A percentile compares a stretch with the other conserved stretches of the same genome.
Evolutionary conservation across 2,329 filamentous ascomycete species (phyloP).

Genomic region (Cercospora brassicicola): DNA sequence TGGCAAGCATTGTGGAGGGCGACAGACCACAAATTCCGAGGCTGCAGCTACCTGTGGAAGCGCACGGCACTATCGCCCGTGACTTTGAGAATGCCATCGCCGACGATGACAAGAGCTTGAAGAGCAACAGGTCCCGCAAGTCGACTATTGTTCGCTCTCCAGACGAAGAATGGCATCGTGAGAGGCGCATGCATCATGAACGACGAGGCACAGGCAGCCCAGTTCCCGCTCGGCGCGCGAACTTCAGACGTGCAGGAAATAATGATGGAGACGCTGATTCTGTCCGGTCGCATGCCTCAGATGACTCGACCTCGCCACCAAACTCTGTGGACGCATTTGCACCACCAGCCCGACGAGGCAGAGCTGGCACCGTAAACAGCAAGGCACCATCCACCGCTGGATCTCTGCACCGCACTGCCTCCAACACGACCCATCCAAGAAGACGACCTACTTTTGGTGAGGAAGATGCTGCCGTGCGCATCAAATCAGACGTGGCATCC

Average conservation of each 20-base stretch:
- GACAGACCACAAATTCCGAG: slow-evolving; percentile 49
- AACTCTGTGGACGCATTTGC: slow-evolving; percentile 98
- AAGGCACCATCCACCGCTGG: slow-evolving; percentile 56
- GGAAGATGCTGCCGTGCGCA: slow-evolving; percentile 56
- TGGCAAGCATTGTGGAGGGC: slow-evolving; percentile 62
- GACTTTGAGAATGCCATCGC: slow-evolving; percentile 90
- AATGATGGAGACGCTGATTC: slow-evolving; percentile 28
- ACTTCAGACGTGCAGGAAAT: slow-evolving; percentile 44
- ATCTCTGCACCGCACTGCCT: slow-evolving; percentile 68
- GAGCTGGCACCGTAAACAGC: slow-evolving; percentile 67
- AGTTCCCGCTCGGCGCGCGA: slow-evolving; percentile 44
- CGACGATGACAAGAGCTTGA: slow-evolving; percentile 65
- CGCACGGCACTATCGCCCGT: slow-evolving; percentile 54
- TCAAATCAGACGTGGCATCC: slow-evolving; percentile 60
- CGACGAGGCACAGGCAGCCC: slow-evolving; percentile 38
- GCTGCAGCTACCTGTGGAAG: slow-evolving; percentile 43
- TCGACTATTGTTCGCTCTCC: slow-evolving; percentile 36
- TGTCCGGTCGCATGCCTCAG: slow-evolving; percentile 21
- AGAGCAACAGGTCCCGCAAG: slow-evolving; percentile 57
- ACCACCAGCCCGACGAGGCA: slow-evolving; percentile 74
- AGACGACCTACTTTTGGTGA: slow-evolving; percentile 61
- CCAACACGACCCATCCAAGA: slow-evolving; percentile 59
- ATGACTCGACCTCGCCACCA: slow-evolving; percentile 76
- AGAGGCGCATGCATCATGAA: slow-evolving; percentile 25
- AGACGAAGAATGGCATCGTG: slow-evolving; percentile 38